phyloP scores from a whole-genome alignment of 495 filamentous ascomycete species.

The Neurospora intermedia region DNA sequence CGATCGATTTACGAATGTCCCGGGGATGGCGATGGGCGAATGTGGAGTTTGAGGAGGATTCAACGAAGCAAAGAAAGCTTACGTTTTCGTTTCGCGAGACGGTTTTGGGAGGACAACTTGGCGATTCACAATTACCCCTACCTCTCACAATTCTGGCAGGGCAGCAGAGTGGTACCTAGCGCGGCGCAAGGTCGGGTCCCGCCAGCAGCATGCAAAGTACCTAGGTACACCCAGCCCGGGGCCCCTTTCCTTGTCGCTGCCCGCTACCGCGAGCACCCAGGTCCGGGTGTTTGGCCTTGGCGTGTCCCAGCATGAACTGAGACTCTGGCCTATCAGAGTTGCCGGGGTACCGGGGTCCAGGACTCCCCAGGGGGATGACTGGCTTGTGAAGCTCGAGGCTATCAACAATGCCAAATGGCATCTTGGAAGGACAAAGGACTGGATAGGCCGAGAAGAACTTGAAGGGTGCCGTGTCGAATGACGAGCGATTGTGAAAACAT shows the following conservation, averaged over 20 bases:
- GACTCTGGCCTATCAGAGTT: neutral
- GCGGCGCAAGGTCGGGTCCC: neutral
- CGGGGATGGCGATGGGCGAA: neutral
- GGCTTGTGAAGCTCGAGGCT: neutral
- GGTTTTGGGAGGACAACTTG: constrained; percentile 18
- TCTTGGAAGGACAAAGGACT: neutral
- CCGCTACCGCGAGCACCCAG: neutral
- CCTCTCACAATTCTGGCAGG: neutral
- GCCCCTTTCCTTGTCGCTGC: neutral
- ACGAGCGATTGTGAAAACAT: neutral
- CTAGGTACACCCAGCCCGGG: neutral
- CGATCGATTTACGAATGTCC: neutral
- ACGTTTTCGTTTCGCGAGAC: constrained; percentile 12
- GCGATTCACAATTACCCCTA: constrained; percentile 9
- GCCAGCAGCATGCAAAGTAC: neutral
- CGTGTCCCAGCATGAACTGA: neutral
- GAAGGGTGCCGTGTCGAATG: neutral
- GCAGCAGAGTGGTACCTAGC: neutral
- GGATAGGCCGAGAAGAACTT: neutral
- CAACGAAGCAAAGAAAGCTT: neutral
- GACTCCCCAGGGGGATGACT: neutral
- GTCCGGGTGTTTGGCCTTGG: neutral
- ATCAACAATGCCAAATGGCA: neutral
- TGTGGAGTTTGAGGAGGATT: constrained; percentile 6
- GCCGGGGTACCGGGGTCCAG: neutral